These are phyloP conservation scores for Colletotrichum eremochloae DNA, from an alignment of 2,329 filamentous ascomycete species.

Conservation along the genomic window DNA sequence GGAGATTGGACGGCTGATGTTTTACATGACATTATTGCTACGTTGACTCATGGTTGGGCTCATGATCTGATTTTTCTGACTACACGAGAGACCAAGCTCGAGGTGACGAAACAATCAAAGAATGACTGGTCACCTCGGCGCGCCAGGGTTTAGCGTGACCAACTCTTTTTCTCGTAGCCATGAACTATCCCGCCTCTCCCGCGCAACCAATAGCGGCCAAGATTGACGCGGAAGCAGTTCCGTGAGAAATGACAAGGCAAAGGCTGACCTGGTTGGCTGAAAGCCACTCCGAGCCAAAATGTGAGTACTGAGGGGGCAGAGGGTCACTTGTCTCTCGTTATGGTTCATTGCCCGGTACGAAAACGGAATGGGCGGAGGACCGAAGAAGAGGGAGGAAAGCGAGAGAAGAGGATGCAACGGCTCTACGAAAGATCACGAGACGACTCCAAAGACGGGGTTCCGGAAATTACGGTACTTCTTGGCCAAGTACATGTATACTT, in stretches of 20 bases:
- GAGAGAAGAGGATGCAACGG: background rate
- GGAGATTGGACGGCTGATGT: constrained; percentile 6
- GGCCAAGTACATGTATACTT: no score
- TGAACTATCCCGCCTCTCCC: background rate
- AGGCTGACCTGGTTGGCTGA: background rate
- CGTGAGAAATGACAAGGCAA: background rate
- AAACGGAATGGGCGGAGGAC: background rate
- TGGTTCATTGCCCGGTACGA: background rate
- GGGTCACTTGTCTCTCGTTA: background rate
- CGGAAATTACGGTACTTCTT: background rate
- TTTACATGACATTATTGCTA: constrained; percentile 14
- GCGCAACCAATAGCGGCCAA: background rate
- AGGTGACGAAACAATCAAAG: constrained; percentile 22
- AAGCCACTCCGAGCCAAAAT: background rate
- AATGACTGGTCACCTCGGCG: constrained; percentile 26
- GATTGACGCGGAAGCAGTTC: background rate
- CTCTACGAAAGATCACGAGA: background rate
- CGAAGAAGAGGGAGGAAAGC: background rate
- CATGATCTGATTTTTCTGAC: constrained; percentile 22
- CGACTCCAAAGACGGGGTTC: background rate
- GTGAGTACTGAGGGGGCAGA: background rate
- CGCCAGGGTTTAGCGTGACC: background rate
- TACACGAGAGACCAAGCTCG: constrained; percentile 14
- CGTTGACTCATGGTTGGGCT: background rate
- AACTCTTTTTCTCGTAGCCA: background rate